phyloP scores from a whole-genome alignment of 1,139 yeast genomes.

The Wickerhamiella pararugosa region DNA sequence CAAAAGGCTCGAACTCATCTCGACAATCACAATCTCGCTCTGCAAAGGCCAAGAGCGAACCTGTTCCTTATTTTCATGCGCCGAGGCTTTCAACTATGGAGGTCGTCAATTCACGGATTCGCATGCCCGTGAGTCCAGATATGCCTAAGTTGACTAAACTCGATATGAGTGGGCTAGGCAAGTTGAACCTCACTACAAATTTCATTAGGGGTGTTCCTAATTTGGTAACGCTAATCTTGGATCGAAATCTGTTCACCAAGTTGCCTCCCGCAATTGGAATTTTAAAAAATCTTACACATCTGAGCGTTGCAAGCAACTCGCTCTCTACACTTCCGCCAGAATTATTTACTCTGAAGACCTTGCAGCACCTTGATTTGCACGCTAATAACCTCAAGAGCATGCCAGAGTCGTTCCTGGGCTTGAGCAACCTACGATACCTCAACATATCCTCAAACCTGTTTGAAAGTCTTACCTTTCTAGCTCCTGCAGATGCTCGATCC shows the following conservation, averaged over 20 bases:
- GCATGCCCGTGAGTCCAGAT: background rate
- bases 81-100: background rate
- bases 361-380: slow-evolving; percentile 68
- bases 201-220: slow-evolving; percentile 15
- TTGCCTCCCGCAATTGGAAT: slow-evolving; percentile 57
- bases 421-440: slow-evolving; percentile 41
- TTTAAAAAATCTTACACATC: slow-evolving; percentile 42
- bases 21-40: background rate
- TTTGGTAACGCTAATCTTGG: slow-evolving; percentile 11
- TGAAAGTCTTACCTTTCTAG: slow-evolving; percentile 38
- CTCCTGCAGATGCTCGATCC: background rate
- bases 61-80: background rate
- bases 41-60: background rate
- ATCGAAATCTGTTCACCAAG: slow-evolving; percentile 36
- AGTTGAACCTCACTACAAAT: background rate
- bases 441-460: slow-evolving; percentile 75
- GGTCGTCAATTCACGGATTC: background rate
- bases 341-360: slow-evolving; percentile 43
- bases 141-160: slow-evolving; percentile 35
- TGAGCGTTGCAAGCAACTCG: slow-evolving; percentile 65
- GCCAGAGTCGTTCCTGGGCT: slow-evolving; percentile 55
- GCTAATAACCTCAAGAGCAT: slow-evolving; percentile 64
- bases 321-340: slow-evolving; percentile 57
- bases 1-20: background rate
- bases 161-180: slow-evolving; percentile 25